These are phyloP conservation scores for Paecilomyces fulvus DNA, from an alignment of 2,329 filamentous ascomycete species.

Conservation along the genomic window DNA sequence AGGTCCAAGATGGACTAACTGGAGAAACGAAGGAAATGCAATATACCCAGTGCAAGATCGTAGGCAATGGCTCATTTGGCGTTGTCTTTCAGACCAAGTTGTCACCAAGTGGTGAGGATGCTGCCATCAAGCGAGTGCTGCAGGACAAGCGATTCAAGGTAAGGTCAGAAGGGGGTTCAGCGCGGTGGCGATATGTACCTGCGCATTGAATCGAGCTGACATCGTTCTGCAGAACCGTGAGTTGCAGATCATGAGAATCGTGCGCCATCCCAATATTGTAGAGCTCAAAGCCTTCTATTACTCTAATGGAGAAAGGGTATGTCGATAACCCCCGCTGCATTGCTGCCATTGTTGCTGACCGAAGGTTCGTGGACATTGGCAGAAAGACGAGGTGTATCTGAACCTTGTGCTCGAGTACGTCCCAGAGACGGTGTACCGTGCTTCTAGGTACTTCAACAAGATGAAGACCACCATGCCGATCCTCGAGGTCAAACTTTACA, in stretches of 20 bases:
- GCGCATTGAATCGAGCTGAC: constrained; percentile 19
- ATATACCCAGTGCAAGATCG: constrained; percentile 99
- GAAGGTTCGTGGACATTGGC: constrained; percentile 3
- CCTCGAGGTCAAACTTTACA: constrained; percentile 98
- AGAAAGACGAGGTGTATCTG: constrained; percentile 98
- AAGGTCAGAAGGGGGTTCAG: constrained; percentile 10
- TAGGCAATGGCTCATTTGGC: constrained; percentile 96
- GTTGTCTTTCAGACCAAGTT: constrained; percentile 99
- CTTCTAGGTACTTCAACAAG: constrained; percentile 98
- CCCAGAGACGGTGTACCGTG: constrained; percentile 95
- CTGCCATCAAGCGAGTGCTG: constrained; percentile 95
- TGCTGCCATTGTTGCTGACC: constrained; percentile 4
- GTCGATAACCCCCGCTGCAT: constrained; percentile 19
- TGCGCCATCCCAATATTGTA: constrained; percentile 96
- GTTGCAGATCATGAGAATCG: constrained; percentile 98
- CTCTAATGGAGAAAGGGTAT: constrained; percentile 94
- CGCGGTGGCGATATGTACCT: background rate
- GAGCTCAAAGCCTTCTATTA: constrained; percentile 99
- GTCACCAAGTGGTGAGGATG: constrained; percentile 94
- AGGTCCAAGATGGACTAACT: constrained; percentile 95
- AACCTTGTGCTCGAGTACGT: constrained; percentile 98
- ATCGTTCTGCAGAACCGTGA: constrained; percentile 70
- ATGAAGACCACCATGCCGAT: constrained; percentile 99
- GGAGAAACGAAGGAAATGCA: constrained; percentile 94
- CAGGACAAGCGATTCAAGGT: constrained; percentile 99